Evolutionary conservation across 179 eudicot genomes (phyloP).

Genomic region (Silene coronaria): DNA sequence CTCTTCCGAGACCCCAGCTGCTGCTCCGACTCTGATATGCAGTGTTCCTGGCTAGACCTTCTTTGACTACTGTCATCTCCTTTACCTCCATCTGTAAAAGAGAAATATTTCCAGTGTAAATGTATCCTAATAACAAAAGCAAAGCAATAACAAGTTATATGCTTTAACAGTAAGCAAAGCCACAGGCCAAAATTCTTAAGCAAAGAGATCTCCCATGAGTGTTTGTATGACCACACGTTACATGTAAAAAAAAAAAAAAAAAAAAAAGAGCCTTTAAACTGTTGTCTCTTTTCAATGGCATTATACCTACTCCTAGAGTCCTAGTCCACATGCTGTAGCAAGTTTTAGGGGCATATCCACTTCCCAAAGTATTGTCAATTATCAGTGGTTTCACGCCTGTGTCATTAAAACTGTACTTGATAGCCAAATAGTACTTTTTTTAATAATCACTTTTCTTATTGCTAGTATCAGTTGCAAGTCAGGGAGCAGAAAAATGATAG

Average conservation of each 20-base stretch:
- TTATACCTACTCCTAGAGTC: too few relatives aligned
- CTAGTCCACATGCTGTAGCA: background rate
- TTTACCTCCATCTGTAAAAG: slow-evolving; percentile 58
- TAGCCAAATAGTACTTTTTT: background rate
- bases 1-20: slow-evolving; percentile 51
- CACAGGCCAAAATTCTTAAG: background rate
- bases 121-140: slow-evolving; percentile 14
- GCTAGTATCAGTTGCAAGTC: background rate
- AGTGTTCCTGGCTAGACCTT: slow-evolving; percentile 53
- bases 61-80: slow-evolving; percentile 60
- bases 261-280: background rate
- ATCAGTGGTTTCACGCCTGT: background rate
- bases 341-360: background rate
- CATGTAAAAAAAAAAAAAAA: background rate
- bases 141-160: slow-evolving; percentile 1
- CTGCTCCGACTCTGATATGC: slow-evolving; percentile 58
- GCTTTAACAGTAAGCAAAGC: slow-evolving; percentile 1
- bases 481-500: background rate
- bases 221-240: background rate
- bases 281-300: too few relatives aligned
- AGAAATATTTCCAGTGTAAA: slow-evolving; percentile 10
- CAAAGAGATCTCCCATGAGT: background rate
- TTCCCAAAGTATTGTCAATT: background rate
- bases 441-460: background rate
- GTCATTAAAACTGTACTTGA: too few relatives aligned